Conservation (phyloP, 202 grass and related monocot genomes). For the Elaeis oleifera region DNA sequence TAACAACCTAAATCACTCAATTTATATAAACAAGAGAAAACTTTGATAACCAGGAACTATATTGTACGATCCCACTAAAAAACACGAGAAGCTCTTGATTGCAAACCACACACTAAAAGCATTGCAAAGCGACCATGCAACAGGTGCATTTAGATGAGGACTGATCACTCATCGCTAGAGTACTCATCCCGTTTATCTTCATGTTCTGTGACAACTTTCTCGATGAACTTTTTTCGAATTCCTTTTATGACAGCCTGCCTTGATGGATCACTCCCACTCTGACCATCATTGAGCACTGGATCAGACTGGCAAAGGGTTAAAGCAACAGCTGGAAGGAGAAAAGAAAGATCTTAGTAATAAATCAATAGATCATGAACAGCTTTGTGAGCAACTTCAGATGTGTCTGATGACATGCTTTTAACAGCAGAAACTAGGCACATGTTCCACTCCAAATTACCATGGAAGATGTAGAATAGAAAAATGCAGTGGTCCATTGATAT, state of each 20-base stretch:
- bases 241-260: slow-evolving; percentile 69
- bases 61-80: no score
- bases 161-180: slow-evolving; percentile 51
- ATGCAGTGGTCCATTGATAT: no score
- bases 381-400: background rate
- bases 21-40: no score
- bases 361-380: background rate
- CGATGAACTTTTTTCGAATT: slow-evolving; percentile 84
- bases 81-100: no score
- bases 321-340: slow-evolving; percentile 62
- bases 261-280: slow-evolving; percentile 48
- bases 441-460: no score
- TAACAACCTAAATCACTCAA: no score
- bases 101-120: no score
- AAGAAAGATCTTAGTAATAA: background rate
- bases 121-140: no score
- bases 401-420: background rate
- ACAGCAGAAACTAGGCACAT: no score
- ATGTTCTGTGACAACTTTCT: slow-evolving; percentile 82
- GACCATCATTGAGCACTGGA: slow-evolving; percentile 85
- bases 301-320: slow-evolving; percentile 81
- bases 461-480: no score
- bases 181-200: slow-evolving; percentile 60
- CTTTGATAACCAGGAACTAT: no score
- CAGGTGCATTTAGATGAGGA: background rate